phyloP scores from a whole-genome alignment of 2,329 filamentous ascomycete genomes.

The Thelonectria blattea region DNA sequence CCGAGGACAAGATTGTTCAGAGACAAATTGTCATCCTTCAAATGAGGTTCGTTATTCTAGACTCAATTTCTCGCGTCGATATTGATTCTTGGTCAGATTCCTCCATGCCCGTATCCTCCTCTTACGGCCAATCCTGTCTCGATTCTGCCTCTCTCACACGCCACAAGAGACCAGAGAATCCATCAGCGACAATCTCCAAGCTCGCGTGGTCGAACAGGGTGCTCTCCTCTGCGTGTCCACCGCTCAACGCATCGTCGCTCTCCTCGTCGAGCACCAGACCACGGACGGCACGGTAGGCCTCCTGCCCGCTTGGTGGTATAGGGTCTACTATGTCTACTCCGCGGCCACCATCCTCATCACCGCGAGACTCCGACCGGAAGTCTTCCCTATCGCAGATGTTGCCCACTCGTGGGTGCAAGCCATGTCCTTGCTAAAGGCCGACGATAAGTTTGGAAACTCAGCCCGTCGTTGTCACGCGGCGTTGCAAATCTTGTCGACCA shows the following conservation, averaged over 20 bases:
- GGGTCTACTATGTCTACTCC: slow-evolving; percentile 46
- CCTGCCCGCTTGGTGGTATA: slow-evolving; percentile 49
- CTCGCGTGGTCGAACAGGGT: slow-evolving; percentile 42
- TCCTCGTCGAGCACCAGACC: slow-evolving; percentile 39
- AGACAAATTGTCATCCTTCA: slow-evolving; percentile 44
- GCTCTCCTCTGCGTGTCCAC: slow-evolving; percentile 44
- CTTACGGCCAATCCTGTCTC: slow-evolving; percentile 41
- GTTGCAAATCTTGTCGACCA: slow-evolving; percentile 43
- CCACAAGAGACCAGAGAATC: slow-evolving; percentile 7
- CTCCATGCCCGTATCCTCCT: slow-evolving; percentile 45
- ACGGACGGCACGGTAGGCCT: slow-evolving; percentile 42
- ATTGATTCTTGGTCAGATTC: slow-evolving; percentile 30
- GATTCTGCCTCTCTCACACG: slow-evolving; percentile 41
- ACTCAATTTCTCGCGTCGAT: too few relatives aligned
- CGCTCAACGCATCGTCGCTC: slow-evolving; percentile 42
- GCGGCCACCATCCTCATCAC: slow-evolving; percentile 46
- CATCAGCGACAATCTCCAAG: slow-evolving; percentile 31
- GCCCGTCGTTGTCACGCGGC: slow-evolving; percentile 43
- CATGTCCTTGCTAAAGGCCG: slow-evolving; percentile 41
- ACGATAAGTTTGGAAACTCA: slow-evolving; percentile 44
- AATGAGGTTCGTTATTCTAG: slow-evolving; percentile 36
- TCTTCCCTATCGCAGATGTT: slow-evolving; percentile 38
- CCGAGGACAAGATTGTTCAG: slow-evolving; percentile 35
- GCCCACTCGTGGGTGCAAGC: slow-evolving; percentile 42
- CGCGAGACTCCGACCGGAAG: slow-evolving; percentile 43